Evolutionary conservation across 1,284 basidiomycete species (phyloP), one percentile per base, ranked within the genome.

Genomic region (Malassezia pachydermatis): DNA sequence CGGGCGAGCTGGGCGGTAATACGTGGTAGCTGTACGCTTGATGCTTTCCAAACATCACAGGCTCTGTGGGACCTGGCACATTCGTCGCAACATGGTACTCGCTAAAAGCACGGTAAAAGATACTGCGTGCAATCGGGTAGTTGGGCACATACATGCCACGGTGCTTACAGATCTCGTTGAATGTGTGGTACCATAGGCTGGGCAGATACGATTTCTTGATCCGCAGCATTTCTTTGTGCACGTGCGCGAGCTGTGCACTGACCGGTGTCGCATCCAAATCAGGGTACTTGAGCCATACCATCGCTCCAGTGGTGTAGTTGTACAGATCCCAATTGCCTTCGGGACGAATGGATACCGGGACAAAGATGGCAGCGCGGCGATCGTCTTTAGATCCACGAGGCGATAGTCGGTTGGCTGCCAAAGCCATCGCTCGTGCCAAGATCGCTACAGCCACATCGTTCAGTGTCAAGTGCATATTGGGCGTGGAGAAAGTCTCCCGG

Each of bases 31-130:
- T 58, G 45, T 59, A 67, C 11, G 67, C 67, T 49, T 67, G 57
- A 54, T 70, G 67, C 35, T 42, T 11, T 33, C 67, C 67, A 38
- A 70, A 70, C 24, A 45, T 48, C 37, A 70, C 65, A 0, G 55
- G 59, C 57, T 70, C 63, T 39, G 62, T 54, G 19, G 67, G 67
- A 17, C 67, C 67, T 2, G 67, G 67, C 14, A 70, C 63, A 35
- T 70, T 70, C 27, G 66, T 70, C 29, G 60, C 63, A 16, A 70
- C 67, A 42, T 66, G 62, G 37, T 70, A 69, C 55, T 69, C 65
- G 30, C 55, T 47, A 45, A 66, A 67, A 6, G 68, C 65, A 19
- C 60, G 60, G 50, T 69, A 61, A 46, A 66, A 69, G 54, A 69
- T 43, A 42, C 52, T 45, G 11, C 58, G 57, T n/a, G 54, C 40